A percentile compares a stretch with the other conserved stretches of the same genome.
phyloP scores from a whole-genome alignment of 2,329 filamentous ascomycete genomes.

The Fusarium abutilonis region DNA sequence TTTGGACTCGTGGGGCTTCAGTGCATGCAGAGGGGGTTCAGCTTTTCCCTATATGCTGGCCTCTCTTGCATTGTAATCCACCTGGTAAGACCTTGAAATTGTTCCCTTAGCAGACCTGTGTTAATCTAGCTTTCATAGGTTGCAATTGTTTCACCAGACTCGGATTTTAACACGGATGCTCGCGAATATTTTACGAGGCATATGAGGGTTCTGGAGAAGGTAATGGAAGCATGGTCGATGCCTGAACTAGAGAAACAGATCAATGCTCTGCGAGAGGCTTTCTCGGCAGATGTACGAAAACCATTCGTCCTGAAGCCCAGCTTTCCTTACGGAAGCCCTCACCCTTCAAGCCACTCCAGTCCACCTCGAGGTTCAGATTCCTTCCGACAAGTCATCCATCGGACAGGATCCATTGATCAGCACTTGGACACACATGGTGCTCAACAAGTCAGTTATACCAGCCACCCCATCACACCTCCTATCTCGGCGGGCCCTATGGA shows the following conservation, averaged over 20 bases:
- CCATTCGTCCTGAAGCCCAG: slow-evolving; percentile 89
- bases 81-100: slow-evolving; percentile 68
- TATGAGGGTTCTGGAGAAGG: slow-evolving; percentile 91
- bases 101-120: not conserved
- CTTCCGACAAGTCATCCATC: slow-evolving; percentile 60
- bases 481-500: slow-evolving; percentile 77
- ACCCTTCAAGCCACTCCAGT: slow-evolving; percentile 69
- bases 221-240: slow-evolving; percentile 84
- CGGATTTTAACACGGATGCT: slow-evolving; percentile 84
- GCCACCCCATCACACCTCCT: slow-evolving; percentile 81
- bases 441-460: slow-evolving; percentile 72
- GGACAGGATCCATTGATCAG: slow-evolving; percentile 62
- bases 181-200: slow-evolving; percentile 90
- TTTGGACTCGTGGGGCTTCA: slow-evolving; percentile 84
- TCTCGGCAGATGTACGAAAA: slow-evolving; percentile 84
- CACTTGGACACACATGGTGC: slow-evolving; percentile 63
- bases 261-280: slow-evolving; percentile 86
- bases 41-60: slow-evolving; percentile 93
- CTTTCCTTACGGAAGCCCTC: slow-evolving; percentile 87
- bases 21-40: slow-evolving; percentile 93
- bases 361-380: slow-evolving; percentile 64
- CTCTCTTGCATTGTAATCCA: slow-evolving; percentile 93
- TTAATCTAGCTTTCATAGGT: slow-evolving; percentile 63
- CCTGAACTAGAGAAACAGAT: slow-evolving; percentile 91
- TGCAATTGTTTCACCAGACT: slow-evolving; percentile 91